Percentiles rank a stretch among this genome's conserved stretches.
Evolutionary conservation across 1,139 yeast species (phyloP).

Genomic region (Protomyces inundatus): DNA sequence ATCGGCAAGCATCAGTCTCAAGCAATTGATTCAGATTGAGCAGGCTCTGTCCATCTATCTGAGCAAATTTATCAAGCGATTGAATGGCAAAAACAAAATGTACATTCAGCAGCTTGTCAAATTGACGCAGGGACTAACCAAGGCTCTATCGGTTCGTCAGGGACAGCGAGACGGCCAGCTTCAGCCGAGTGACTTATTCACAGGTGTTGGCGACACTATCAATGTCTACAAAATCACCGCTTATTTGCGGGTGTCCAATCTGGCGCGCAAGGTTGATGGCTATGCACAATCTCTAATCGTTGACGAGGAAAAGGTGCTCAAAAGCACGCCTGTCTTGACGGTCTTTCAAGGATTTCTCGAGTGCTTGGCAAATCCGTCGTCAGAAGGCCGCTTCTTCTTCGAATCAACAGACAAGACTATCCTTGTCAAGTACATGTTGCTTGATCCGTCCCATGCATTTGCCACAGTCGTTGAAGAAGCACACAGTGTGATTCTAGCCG

Average conservation of each 20-base stretch:
- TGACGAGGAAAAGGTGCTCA: conserved; percentile 29
- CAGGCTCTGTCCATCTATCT: conserved; percentile 53
- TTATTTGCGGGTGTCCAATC: conserved; percentile 62
- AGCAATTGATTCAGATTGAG: conserved; percentile 48
- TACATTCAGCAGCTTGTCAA: conserved; percentile 61
- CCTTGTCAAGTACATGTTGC: conserved; percentile 60
- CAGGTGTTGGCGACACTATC: conserved; percentile 52
- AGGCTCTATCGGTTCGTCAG: conserved; percentile 39
- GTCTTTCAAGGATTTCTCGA: conserved; percentile 61
- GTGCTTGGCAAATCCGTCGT: conserved; percentile 65
- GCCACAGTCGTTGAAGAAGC: conserved; percentile 60
- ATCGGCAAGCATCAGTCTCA: conserved; percentile 54
- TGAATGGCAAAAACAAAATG: conserved; percentile 71
- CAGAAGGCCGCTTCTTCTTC: conserved; percentile 78
- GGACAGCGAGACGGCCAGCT: conserved; percentile 45
- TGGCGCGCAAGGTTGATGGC: conserved; percentile 77
- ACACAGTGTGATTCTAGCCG: conserved; percentile 73
- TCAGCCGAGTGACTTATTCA: conserved; percentile 47
- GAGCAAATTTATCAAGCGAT: conserved; percentile 53
- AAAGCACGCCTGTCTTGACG: conserved; percentile 54
- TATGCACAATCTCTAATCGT: conserved; percentile 44
- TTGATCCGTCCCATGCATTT: conserved; percentile 76
- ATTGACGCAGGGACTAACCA: conserved; percentile 49
- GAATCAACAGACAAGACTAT: conserved; percentile 34
- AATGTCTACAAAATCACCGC: conserved; percentile 64